Conservation (phyloP, 2,329 filamentous ascomycete species). For the Stachybotrys elegans region DNA sequence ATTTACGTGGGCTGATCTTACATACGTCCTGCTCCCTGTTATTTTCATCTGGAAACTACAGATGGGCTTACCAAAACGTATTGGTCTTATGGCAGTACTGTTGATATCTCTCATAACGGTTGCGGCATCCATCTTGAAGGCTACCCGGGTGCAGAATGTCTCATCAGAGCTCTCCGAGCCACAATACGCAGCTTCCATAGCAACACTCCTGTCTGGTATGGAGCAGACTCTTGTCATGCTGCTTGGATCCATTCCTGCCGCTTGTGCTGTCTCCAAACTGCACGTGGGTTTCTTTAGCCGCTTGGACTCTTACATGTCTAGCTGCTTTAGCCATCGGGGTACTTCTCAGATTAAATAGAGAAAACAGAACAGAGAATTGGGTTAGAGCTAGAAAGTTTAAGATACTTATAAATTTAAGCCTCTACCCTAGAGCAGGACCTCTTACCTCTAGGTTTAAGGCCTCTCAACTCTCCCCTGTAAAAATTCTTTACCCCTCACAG, state of each 20-base stretch:
- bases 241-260: background rate
- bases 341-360: background rate
- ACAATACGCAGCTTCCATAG: background rate
- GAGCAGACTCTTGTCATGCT: background rate
- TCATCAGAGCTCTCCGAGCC: background rate
- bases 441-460: no score
- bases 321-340: background rate
- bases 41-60: slow-evolving; percentile 13
- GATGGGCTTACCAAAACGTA: slow-evolving; percentile 6
- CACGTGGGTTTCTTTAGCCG: background rate
- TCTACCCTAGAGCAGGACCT: no score
- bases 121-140: background rate
- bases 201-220: background rate
- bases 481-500: background rate
- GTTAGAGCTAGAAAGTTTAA: no score
- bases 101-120: background rate
- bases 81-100: background rate
- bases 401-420: no score
- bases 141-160: background rate
- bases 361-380: no score
- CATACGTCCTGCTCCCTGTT: slow-evolving; percentile 11
- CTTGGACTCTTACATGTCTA: background rate
- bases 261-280: background rate
- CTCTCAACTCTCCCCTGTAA: background rate
- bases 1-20: slow-evolving; percentile 9